A percentile compares a stretch with the other conserved stretches of the same genome.
phyloP scores from a whole-genome alignment of 192 early-diverging fungal species.

The Umbelopsis vinacea region DNA sequence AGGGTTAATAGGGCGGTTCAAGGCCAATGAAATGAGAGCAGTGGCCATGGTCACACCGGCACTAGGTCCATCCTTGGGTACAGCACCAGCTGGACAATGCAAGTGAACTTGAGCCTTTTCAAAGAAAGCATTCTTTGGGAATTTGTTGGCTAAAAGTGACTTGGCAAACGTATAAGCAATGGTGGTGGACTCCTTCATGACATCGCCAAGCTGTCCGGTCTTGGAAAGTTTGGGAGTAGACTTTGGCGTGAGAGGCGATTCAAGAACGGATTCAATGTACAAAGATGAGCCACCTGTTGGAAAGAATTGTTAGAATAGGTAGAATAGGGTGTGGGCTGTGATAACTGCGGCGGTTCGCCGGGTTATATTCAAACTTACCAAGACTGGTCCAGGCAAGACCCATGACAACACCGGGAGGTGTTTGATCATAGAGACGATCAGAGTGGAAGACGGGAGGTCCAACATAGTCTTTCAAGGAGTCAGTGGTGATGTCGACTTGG shows the following conservation, averaged over 20 bases:
- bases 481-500: slow-evolving; percentile 66
- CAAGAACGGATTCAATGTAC: slow-evolving; percentile 94
- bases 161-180: slow-evolving; percentile 98
- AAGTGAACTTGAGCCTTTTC: slow-evolving; percentile 88
- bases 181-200: slow-evolving; percentile 97
- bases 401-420: slow-evolving; percentile 96
- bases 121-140: slow-evolving; percentile 91
- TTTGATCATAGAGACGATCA: slow-evolving; percentile 90
- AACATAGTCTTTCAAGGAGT: slow-evolving; percentile 90
- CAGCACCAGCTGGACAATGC: slow-evolving; percentile 97
- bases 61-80: slow-evolving; percentile 97
- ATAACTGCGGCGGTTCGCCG: no score
- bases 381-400: slow-evolving; percentile 97
- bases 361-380: no score
- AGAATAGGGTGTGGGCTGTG: no score
- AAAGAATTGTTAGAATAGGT: no score
- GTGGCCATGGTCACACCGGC: slow-evolving; percentile 97
- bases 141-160: slow-evolving; percentile 71
- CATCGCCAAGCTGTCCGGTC: slow-evolving; percentile 97
- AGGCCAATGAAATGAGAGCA: slow-evolving; percentile 88
- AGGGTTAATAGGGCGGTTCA: slow-evolving; percentile 73
- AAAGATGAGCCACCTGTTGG: slow-evolving; percentile 90
- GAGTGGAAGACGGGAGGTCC: slow-evolving; percentile 86
- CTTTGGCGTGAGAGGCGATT: slow-evolving; percentile 67
- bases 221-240: slow-evolving; percentile 67